Conservation (phyloP, 306 rosid species). For the Datisca glomerata region DNA sequence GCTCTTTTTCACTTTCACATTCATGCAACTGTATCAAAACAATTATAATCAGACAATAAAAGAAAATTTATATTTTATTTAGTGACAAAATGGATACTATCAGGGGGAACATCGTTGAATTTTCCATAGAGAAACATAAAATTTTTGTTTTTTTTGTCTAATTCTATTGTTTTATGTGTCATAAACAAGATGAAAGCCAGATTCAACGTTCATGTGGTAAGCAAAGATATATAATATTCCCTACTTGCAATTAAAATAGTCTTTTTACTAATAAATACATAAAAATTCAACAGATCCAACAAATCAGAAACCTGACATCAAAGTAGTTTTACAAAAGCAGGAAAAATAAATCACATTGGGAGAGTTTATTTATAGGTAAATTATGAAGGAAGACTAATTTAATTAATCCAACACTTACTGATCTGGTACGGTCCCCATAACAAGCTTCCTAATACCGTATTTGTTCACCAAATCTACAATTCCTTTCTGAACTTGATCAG, state of each 20-base stretch:
- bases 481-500: constrained; percentile 58
- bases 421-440: constrained; percentile 56
- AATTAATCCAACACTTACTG: constrained; percentile 38
- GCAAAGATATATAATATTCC: not conserved
- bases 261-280: not conserved
- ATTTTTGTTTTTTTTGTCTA: too few relatives aligned
- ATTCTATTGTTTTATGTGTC: constrained; percentile 4
- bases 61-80: too few relatives aligned
- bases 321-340: too few relatives aligned
- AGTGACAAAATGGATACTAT: too few relatives aligned
- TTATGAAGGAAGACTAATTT: too few relatives aligned
- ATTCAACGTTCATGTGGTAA: not conserved
- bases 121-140: not conserved
- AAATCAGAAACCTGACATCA: too few relatives aligned
- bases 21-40: constrained; percentile 70
- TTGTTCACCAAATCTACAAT: constrained; percentile 50
- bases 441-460: constrained; percentile 58
- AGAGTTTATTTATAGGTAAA: too few relatives aligned
- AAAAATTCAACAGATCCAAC: too few relatives aligned
- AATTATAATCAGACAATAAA: constrained; percentile 15
- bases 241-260: not conserved
- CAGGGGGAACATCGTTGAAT: not conserved
- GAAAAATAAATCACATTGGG: too few relatives aligned
- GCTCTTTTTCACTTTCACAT: constrained; percentile 62
- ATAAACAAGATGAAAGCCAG: not conserved